Evolutionary conservation across 2,329 filamentous ascomycete genomes (phyloP), one percentile per base, ranked within the genome.

Genomic region (Parafenestella ontariensis): DNA sequence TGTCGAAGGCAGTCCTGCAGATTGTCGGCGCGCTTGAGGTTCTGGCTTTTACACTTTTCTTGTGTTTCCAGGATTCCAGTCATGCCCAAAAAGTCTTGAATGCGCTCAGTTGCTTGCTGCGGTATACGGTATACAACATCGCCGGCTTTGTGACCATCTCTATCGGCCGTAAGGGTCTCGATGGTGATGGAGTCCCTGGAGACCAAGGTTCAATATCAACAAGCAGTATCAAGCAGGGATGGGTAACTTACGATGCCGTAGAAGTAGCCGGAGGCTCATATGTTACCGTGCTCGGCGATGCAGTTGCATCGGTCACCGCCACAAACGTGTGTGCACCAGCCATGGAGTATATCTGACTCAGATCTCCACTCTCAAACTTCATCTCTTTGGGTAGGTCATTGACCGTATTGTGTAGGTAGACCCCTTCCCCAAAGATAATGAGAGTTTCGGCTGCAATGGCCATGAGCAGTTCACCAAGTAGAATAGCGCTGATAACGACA

Each of bases 91-190:
- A 48, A 54, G 21, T 61, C 55, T 15, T 46, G 29, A 18, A 61
- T 54, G 3, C 55, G 55, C 20, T 23, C 20, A 3, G 44, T 48
- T 6, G 28, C 13, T 10, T 48, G 17, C n/a, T 44, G 23, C 4
- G 55, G 55, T 18, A 59, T 51, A 17, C 45, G 51, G 34, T 53
- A 61, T 5, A 61, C 49, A 13, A 59, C 21, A 40, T 58, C 55
- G 5, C 58, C 58, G 2, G 20, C 26, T 29, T 61, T 58, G 17
- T 37, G 44, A 1, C 47, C 49, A 7, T 52, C 52, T 26, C 31
- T 29, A 28, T 58, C 55, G 3, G 45, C 42, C 13, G 52, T 44
- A 2, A 61, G 24, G 2, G 54, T 60, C 31, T 60, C 58, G 10
- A 60, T 31, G 1, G 54, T 52, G 15, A 60, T 57, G n/a, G 29